These are phyloP conservation scores for Aspergillus oerlinghausenensis DNA, from an alignment of 2,329 filamentous ascomycete genomes.

Conservation along the genomic window DNA sequence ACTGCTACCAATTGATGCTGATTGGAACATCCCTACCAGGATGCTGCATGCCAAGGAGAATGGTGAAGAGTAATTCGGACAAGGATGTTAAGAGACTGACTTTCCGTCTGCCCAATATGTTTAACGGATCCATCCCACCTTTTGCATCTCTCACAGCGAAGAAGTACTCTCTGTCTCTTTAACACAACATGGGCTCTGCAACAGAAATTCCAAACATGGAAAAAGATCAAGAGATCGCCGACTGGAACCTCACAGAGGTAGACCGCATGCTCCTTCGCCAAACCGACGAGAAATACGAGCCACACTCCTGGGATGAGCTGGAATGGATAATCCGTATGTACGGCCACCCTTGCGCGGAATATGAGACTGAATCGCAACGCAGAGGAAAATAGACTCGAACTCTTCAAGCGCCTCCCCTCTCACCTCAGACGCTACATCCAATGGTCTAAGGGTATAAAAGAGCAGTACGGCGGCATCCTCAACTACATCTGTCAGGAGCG, in stretches of 20 bases:
- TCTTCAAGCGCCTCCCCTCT: neutral
- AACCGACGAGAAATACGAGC: neutral
- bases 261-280: neutral
- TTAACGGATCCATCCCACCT: no score
- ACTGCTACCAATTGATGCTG: no score
- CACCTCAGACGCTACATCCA: conserved; percentile 5
- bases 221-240: no score
- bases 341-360: neutral
- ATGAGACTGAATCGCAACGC: neutral
- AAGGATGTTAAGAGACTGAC: no score
- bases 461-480: conserved; percentile 1
- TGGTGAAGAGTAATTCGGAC: no score
- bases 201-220: no score
- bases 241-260: neutral
- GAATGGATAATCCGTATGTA: neutral
- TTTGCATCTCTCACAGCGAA: no score
- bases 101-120: no score
- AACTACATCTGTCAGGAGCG: conserved; percentile 1
- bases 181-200: no score
- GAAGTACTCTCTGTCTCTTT: no score
- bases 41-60: no score
- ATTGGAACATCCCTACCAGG: no score
- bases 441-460: neutral
- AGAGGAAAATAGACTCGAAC: neutral
- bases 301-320: neutral